phyloP scores from a whole-genome alignment of 1,284 basidiomycete genomes.

The Omphalotus olearius region DNA sequence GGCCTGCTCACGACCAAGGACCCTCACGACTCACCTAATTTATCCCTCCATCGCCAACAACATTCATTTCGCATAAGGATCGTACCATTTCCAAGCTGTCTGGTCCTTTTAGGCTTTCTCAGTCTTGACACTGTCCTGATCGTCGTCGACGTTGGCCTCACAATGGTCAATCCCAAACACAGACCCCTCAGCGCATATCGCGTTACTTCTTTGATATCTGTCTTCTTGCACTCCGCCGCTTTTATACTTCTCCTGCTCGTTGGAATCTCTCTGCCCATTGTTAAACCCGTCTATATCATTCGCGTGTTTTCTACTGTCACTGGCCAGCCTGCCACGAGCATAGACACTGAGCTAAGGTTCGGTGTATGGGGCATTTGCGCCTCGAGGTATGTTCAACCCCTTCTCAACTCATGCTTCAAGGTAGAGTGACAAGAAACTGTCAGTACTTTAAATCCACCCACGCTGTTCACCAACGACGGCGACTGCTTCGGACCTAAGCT shows the following conservation, averaged over 20 bases:
- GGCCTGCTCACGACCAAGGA: too few species aligned
- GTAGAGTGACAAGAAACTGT: background rate
- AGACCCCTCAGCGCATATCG: conserved; percentile 42
- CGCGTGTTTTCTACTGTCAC: conserved; percentile 40
- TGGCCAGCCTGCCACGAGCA: conserved; percentile 36
- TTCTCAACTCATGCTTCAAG: background rate
- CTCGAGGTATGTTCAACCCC: conserved; percentile 35
- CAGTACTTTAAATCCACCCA: conserved; percentile 28
- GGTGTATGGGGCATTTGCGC: conserved; percentile 77
- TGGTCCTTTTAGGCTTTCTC: too few species aligned
- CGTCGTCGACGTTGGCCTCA: background rate
- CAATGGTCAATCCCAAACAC: conserved; percentile 25
- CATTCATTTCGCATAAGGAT: too few species aligned
- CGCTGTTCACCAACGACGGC: conserved; percentile 29
- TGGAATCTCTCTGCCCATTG: conserved; percentile 69
- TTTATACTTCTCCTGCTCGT: conserved; percentile 73
- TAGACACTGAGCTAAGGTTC: conserved; percentile 61
- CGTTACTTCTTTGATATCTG: conserved; percentile 40
- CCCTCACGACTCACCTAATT: too few species aligned
- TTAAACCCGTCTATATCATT: conserved; percentile 69
- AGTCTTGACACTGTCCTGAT: too few species aligned
- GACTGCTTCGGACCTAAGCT: conserved; percentile 55
- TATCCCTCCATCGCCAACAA: too few species aligned
- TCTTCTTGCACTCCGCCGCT: conserved; percentile 44
- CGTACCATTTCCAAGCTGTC: background rate